Percentiles rank a stretch among this genome's conserved stretches.
These are phyloP conservation scores for Ziziphus jujuba DNA, from an alignment of 306 rosid genomes.

Conservation along the genomic window DNA sequence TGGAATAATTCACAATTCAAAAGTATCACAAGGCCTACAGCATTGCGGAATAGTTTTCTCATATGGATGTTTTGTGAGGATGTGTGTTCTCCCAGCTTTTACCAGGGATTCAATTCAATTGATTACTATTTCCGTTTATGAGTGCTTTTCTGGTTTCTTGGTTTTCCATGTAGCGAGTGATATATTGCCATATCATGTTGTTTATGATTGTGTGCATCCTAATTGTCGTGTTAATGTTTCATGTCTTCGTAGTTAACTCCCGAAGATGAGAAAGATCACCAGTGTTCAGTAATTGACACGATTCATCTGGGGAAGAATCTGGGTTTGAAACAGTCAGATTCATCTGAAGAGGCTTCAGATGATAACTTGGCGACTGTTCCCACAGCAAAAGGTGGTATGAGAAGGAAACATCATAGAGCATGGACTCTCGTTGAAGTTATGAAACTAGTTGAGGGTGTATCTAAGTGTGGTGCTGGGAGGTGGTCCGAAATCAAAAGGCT, in stretches of 20 bases:
- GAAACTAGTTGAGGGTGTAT: slow-evolving; percentile 89
- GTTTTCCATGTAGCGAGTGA: slow-evolving; percentile 1
- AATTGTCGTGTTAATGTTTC: slow-evolving; percentile 1
- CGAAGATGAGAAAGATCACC: slow-evolving; percentile 53
- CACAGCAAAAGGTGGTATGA: slow-evolving; percentile 81
- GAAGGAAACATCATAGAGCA: slow-evolving; percentile 96
- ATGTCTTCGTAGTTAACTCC: slow-evolving; percentile 37
- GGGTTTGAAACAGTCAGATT: slow-evolving; percentile 42
- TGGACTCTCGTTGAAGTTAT: slow-evolving; percentile 92
- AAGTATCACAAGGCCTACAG: not conserved
- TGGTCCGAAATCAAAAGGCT: slow-evolving; percentile 98
- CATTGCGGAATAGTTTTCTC: not conserved
- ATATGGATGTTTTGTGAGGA: not conserved
- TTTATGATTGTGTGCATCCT: not conserved
- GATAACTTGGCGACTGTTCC: slow-evolving; percentile 48
- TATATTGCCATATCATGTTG: not conserved
- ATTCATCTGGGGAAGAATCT: slow-evolving; percentile 41
- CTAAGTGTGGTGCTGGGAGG: slow-evolving; percentile 88
- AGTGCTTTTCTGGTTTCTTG: slow-evolving; percentile 5
- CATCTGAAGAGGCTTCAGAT: slow-evolving; percentile 49
- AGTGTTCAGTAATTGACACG: slow-evolving; percentile 28
- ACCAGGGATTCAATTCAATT: not conserved
- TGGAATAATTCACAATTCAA: not conserved
- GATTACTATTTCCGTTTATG: not conserved
- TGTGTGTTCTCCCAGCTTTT: not conserved